Evolutionary conservation across 768 basidiomycete species (phyloP).

Genomic region (Boletus vinaceobasis): DNA sequence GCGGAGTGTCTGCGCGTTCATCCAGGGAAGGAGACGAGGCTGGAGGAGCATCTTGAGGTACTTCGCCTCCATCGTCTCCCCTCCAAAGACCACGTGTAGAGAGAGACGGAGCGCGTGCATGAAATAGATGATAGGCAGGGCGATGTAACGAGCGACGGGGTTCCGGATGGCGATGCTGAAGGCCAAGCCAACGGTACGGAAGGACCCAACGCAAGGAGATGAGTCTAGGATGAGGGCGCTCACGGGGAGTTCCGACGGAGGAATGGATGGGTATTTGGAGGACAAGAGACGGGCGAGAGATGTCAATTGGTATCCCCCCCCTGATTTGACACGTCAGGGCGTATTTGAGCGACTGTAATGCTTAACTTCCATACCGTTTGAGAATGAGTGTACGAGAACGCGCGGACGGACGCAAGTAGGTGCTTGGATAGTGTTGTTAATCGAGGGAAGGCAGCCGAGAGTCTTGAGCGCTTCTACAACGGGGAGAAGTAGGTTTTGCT

Average conservation of each 20-base stretch:
- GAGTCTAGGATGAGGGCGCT: constrained; percentile 25
- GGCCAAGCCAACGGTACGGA: constrained; percentile 20
- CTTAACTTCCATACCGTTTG: constrained; percentile 21
- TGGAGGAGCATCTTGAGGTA: constrained; percentile 14
- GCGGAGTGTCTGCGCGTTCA: constrained; percentile 28
- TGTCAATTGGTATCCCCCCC: constrained; percentile 22
- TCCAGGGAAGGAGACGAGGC: constrained; percentile 33
- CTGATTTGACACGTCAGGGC: constrained; percentile 6
- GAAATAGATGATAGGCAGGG: constrained; percentile 13
- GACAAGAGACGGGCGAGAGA: constrained; percentile 17
- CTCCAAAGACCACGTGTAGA: constrained; percentile 14
- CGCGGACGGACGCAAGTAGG: constrained; percentile 13
- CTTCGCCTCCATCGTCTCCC: constrained; percentile 5
- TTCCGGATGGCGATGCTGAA: constrained; percentile 22
- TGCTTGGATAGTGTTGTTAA: not conserved
- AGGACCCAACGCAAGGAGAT: constrained; percentile 10
- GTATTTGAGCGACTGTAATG: not conserved
- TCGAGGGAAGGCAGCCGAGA: constrained; percentile 22
- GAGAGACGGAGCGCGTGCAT: constrained; percentile 10
- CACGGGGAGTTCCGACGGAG: not conserved
- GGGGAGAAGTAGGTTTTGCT: constrained; percentile 20
- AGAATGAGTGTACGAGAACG: constrained; percentile 28
- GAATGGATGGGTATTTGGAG: constrained; percentile 14
- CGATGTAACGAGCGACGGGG: constrained; percentile 13
- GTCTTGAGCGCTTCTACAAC: constrained; percentile 21